Evolutionary conservation across 2,329 filamentous ascomycete species (phyloP), one percentile per base, ranked within the genome.

Genomic region (Aspergillus sp.): DNA sequence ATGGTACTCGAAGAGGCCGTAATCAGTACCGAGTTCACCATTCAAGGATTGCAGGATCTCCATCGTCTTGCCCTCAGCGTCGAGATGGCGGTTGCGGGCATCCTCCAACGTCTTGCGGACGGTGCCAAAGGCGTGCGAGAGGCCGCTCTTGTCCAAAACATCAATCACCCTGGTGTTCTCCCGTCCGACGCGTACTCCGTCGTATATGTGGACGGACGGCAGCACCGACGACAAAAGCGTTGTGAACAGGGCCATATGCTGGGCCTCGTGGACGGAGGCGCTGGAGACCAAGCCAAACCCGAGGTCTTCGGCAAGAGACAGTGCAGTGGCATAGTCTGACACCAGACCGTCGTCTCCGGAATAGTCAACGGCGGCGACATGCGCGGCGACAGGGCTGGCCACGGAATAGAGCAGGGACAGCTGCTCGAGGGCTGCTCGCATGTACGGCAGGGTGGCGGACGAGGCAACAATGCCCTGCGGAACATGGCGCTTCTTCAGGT

Each of bases 161-260:
- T 93, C 86, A 29, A 89, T 78, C 33, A 93, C 75, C 31, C 84
- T 74, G 14, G 85, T 77, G 13, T 82, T 91, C 64, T 93, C 86
- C 32, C 85, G 73, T 34, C 82, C 82, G 40, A 89, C 78, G 37
- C 77, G 80, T 35, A 94, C 76, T 39, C 86, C 88, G 54, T 94
- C 86, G 54, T 91, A 93, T 45, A 86, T 77, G 58, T 94, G 86
- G 16, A 94, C 71, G 0, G 82, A 84, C n/a, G 86, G 86, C 16
- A 89, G 58, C 10, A 91, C 66, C 28, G 75, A 78, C 13, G 86
- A 82, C 40, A 93, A 67, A 15, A 93, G 65, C 3, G 86, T 94
- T 1, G 86, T 76, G 49, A 93, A 80, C n/a, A 94, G 66, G 5
- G 86, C 75, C 82, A 94, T 94, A 65, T 98, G 91, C 69, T 98